These are phyloP conservation scores for Paraglomus occultum DNA, from an alignment of 192 early-diverging fungal genomes.

Conservation along the genomic window DNA sequence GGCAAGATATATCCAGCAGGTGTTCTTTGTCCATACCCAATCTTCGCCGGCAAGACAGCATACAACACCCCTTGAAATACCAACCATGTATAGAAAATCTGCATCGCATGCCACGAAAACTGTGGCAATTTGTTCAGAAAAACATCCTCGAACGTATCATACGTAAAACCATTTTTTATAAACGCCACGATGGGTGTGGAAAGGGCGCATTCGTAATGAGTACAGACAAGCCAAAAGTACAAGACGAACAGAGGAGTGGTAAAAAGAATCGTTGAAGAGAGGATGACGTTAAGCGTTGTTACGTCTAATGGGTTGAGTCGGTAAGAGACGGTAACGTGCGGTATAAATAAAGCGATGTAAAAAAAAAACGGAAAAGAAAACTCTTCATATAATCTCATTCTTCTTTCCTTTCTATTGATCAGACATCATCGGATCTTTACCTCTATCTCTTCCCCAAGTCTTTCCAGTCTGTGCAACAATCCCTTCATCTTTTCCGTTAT, in stretches of 20 bases:
- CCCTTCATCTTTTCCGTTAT: too few species aligned
- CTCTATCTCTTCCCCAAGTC: conserved; percentile 74
- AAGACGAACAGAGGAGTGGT: conserved; percentile 64
- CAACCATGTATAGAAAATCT: conserved; percentile 65
- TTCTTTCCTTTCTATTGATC: too few species aligned
- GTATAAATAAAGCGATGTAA: not conserved
- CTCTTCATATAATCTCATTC: not conserved
- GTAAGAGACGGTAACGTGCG: not conserved
- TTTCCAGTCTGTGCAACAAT: conserved; percentile 56
- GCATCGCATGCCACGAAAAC: conserved; percentile 46
- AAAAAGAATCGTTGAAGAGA: conserved; percentile 55
- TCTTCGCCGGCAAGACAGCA: conserved; percentile 59
- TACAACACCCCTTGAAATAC: conserved; percentile 69
- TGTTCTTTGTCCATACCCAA: conserved; percentile 77
- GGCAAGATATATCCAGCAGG: conserved; percentile 70
- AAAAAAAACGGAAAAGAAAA: not conserved
- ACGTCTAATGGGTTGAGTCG: conserved; percentile 37
- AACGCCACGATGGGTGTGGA: conserved; percentile 48
- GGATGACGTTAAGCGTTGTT: conserved; percentile 46
- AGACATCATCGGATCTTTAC: conserved; percentile 35
- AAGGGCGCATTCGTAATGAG: conserved; percentile 62
- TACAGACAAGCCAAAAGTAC: conserved; percentile 69
- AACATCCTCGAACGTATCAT: conserved; percentile 34
- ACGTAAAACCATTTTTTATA: conserved; percentile 29
- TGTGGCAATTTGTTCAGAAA: conserved; percentile 44